Base-by-base conservation (phyloP, 345 rosid species). In the Erucastrum elatum region DNA sequence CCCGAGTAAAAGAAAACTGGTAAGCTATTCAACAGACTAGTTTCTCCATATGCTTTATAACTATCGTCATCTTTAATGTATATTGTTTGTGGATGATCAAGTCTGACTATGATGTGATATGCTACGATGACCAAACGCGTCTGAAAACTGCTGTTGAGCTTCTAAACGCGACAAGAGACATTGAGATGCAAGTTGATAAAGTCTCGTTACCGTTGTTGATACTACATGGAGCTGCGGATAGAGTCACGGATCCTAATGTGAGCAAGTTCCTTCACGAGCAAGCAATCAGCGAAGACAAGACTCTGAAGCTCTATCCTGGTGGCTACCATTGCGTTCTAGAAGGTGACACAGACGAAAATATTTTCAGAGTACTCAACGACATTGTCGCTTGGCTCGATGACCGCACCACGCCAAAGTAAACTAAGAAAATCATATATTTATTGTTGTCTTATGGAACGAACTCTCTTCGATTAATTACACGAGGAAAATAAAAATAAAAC, bases 241-340 rank as follows among this genome's bases (percentile, higher is more conserved):
- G 86, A 87, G 88, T 94, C 53, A 94, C 97, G 0, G 98, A 92
- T 87, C 97, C 97, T 5, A 55, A 67, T 13, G 87, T 92, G 78
- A 94, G 98, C 84, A 75, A 76, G 77, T 94, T 94, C 81, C 95
- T 94, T 11, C 87, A 89, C 16, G 84, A 90, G 51, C 82, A 83
- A 67, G 90, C 97, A 68, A 85, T 92, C 1, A 90, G 97, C 87
- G 76, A 83, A 74, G 97, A 92, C 83, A 94, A 92, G 81, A 92
- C 95, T 13, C 75, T 94, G 21, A 91, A 90, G 87, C 90, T 94
- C 8, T 94, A 94, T 64, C 90, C 90, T 15, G 92, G 78, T 30
- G 91, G 96, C 30, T 94, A 87, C 84, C 98, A 94, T 84, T 85
- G 94, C 85, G 90, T 94, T 79, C 90, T 92, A 6, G 97, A 94